Percentiles rank a stretch among this genome's conserved stretches.
Evolutionary conservation across 805 yeast species (phyloP).

Genomic region (Metschnikowia matae): DNA sequence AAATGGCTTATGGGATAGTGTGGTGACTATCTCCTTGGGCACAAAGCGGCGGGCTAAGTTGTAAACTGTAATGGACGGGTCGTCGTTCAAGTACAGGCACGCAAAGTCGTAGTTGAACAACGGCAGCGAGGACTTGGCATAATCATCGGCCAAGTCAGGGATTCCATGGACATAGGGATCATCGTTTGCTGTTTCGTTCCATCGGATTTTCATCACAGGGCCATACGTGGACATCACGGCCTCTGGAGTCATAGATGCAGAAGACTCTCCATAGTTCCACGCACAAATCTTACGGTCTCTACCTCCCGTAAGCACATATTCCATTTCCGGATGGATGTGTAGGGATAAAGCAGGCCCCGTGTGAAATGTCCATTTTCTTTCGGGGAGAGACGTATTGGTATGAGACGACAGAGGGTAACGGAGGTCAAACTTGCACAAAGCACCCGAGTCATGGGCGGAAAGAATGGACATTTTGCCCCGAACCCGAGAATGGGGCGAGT

Average conservation of each 20-base stretch:
- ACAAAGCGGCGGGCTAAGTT: constrained; percentile 66
- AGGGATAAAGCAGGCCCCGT: constrained; percentile 85
- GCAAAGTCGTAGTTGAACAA: constrained; percentile 66
- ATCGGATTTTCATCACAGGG: constrained; percentile 71
- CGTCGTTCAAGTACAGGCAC: constrained; percentile 68
- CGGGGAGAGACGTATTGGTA: constrained; percentile 40
- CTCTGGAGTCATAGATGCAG: constrained; percentile 49
- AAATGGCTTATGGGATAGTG: constrained; percentile 40
- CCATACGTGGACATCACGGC: constrained; percentile 68
- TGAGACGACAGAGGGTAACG: constrained; percentile 38
- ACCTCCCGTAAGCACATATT: constrained; percentile 87
- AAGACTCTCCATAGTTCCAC: constrained; percentile 50
- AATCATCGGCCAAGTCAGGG: constrained; percentile 20
- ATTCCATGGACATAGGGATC: constrained; percentile 26
- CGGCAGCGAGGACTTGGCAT: constrained; percentile 12
- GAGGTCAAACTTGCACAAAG: constrained; percentile 82
- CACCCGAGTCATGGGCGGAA: constrained; percentile 85
- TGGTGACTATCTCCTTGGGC: constrained; percentile 65
- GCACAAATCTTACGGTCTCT: constrained; percentile 79
- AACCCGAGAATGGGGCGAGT: constrained; percentile 46
- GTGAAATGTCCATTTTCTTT: constrained; percentile 79
- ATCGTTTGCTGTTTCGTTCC: constrained; percentile 41
- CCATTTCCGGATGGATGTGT: constrained; percentile 83
- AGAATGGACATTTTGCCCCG: constrained; percentile 48
- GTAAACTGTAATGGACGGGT: constrained; percentile 65